Conservation (phyloP, 1,284 basidiomycete species). For the Moesziomyces sp. region DNA sequence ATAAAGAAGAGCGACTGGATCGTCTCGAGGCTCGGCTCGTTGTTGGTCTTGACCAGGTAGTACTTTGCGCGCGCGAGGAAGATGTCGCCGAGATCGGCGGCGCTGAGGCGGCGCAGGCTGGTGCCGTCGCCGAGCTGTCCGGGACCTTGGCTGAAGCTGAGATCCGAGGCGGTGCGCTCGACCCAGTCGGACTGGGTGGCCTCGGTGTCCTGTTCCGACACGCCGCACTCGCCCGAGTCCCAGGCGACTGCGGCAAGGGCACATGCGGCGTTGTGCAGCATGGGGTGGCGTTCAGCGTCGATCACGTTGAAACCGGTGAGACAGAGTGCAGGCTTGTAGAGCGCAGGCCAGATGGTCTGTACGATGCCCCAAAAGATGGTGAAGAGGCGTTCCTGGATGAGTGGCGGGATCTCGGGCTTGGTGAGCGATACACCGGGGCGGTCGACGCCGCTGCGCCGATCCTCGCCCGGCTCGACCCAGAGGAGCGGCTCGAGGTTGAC, state of each 20-base stretch:
- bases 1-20: slow-evolving; percentile 55
- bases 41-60: slow-evolving; percentile 50
- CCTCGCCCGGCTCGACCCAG: slow-evolving; percentile 39
- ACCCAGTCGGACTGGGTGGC: slow-evolving; percentile 39
- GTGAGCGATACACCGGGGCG: slow-evolving; percentile 38
- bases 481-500: slow-evolving; percentile 37
- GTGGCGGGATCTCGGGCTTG: slow-evolving; percentile 39
- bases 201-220: slow-evolving; percentile 38
- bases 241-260: slow-evolving; percentile 48
- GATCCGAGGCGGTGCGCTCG: slow-evolving; percentile 39
- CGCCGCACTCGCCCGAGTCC: slow-evolving; percentile 41
- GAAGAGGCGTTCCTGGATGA: slow-evolving; percentile 48
- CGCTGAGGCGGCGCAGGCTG: slow-evolving; percentile 22
- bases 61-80: slow-evolving; percentile 55
- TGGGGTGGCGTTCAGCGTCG: slow-evolving; percentile 47
- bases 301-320: slow-evolving; percentile 35
- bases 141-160: slow-evolving; percentile 30
- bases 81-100: slow-evolving; percentile 42
- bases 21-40: slow-evolving; percentile 51
- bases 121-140: slow-evolving; percentile 23
- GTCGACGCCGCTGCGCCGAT: slow-evolving; percentile 18
- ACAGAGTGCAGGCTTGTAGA: slow-evolving; percentile 39
- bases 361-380: slow-evolving; percentile 51
- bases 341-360: slow-evolving; percentile 49
- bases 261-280: slow-evolving; percentile 51